These are phyloP conservation scores for Cordyceps fumosorosea DNA, from an alignment of 2,329 filamentous ascomycete species.

Conservation along the genomic window DNA sequence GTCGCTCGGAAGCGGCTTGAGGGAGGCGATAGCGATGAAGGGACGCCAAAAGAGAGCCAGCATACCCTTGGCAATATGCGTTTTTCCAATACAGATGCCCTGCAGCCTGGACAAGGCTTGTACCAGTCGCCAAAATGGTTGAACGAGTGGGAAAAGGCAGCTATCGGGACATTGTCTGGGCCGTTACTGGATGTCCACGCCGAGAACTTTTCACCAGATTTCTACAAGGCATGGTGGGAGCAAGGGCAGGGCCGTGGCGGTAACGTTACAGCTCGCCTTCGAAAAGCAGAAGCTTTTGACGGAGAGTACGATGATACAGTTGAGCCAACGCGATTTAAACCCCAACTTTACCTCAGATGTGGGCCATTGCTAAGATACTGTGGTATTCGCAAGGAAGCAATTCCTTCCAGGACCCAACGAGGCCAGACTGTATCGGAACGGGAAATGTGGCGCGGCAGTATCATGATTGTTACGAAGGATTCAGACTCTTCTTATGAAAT, in stretches of 20 bases:
- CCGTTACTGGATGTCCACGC: slow-evolving; percentile 53
- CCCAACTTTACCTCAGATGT: slow-evolving; percentile 77
- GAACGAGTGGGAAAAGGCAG: slow-evolving; percentile 67
- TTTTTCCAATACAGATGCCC: slow-evolving; percentile 35
- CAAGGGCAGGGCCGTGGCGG: slow-evolving; percentile 40
- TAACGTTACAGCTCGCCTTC: slow-evolving; percentile 39
- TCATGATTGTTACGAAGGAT: slow-evolving; percentile 94
- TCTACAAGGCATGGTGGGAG: slow-evolving; percentile 72
- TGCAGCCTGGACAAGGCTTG: slow-evolving; percentile 44
- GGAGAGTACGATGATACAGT: slow-evolving; percentile 60
- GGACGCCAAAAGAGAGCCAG: slow-evolving; percentile 22
- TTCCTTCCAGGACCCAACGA: slow-evolving; percentile 25
- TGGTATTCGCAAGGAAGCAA: slow-evolving; percentile 64
- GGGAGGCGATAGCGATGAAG: slow-evolving; percentile 25
- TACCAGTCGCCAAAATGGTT: slow-evolving; percentile 57
- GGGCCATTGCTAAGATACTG: slow-evolving; percentile 87
- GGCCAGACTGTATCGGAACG: slow-evolving; percentile 39
- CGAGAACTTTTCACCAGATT: slow-evolving; percentile 32
- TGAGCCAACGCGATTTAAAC: slow-evolving; percentile 68
- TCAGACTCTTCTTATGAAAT: slow-evolving; percentile 75
- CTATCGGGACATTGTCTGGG: slow-evolving; percentile 53
- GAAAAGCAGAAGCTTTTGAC: slow-evolving; percentile 58
- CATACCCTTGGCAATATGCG: slow-evolving; percentile 35
- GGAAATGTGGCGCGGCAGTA: slow-evolving; percentile 85
- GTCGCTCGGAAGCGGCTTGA: slow-evolving; percentile 19